Evolutionary conservation across 164 flowering plant genomes (phyloP).

Genomic region (Vitis rotundifolia): DNA sequence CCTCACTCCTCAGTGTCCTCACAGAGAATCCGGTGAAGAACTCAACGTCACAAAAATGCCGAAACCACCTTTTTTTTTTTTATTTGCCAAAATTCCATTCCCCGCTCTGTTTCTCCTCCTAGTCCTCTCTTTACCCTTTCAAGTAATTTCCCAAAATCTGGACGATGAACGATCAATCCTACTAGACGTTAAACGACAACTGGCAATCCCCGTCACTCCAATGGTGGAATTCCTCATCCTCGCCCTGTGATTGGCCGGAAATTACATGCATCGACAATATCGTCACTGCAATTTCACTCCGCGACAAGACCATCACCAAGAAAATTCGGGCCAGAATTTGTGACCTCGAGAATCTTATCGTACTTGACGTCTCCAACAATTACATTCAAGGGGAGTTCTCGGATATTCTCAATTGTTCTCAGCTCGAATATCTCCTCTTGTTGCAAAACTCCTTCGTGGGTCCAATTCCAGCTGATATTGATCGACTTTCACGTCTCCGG

Average conservation of each 20-base stretch:
- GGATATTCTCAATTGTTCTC: slow-evolving; percentile 44
- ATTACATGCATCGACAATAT: slow-evolving; percentile 36
- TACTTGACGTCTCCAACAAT: slow-evolving; percentile 44
- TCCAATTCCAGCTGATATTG: slow-evolving; percentile 49
- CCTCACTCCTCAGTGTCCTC: too few species aligned
- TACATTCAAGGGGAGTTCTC: slow-evolving; percentile 65
- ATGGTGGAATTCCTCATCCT: slow-evolving; percentile 45
- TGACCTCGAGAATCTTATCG: slow-evolving; percentile 44
- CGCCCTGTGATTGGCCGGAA: slow-evolving; percentile 62
- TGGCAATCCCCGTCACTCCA: slow-evolving; percentile 38
- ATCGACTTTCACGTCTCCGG: slow-evolving; percentile 38
- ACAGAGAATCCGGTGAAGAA: background rate
- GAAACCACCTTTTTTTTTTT: slow-evolving; percentile 7
- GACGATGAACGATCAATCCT: slow-evolving; percentile 36
- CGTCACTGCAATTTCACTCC: slow-evolving; percentile 40
- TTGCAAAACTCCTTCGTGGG: slow-evolving; percentile 66
- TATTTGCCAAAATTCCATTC: slow-evolving; percentile 1
- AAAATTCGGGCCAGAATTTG: slow-evolving; percentile 50
- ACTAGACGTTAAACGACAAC: slow-evolving; percentile 39
- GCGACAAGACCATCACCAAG: slow-evolving; percentile 19
- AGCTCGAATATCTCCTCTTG: slow-evolving; percentile 49
- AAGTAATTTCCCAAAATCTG: slow-evolving; percentile 30
- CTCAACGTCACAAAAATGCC: slow-evolving; percentile 20
- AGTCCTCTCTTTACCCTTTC: slow-evolving; percentile 30
- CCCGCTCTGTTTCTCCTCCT: slow-evolving; percentile 15